Evolutionary conservation across 148 eudicot genomes (phyloP).

Genomic region (Salicornia ramosissima): DNA sequence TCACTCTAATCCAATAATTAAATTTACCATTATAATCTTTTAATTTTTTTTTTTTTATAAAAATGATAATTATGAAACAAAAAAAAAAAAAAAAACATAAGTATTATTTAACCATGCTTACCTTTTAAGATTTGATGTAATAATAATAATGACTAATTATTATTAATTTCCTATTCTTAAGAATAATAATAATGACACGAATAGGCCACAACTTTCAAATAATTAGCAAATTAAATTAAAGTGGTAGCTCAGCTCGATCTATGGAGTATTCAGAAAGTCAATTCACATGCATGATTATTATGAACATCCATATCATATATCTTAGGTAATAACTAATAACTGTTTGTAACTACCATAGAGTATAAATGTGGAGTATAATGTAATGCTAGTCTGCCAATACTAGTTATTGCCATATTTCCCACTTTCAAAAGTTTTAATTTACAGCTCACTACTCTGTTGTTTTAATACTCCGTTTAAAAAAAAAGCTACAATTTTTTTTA

Average conservation of each 20-base stretch:
- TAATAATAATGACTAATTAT: conserved; percentile 2
- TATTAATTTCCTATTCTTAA: background rate
- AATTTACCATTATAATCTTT: background rate
- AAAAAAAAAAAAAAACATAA: background rate
- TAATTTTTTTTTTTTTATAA: too few relatives aligned
- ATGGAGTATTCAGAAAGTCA: background rate
- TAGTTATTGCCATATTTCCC: too few relatives aligned
- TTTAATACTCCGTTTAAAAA: too few relatives aligned
- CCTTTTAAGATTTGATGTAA: conserved; percentile 13
- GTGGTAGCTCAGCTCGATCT: too few relatives aligned
- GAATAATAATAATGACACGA: background rate
- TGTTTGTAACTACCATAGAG: too few relatives aligned
- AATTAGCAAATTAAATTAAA: conserved; percentile 12
- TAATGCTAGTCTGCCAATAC: too few relatives aligned
- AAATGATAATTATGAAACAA: background rate
- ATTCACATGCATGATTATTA: background rate
- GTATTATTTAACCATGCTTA: conserved; percentile 13
- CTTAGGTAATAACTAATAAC: too few relatives aligned
- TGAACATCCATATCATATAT: too few relatives aligned
- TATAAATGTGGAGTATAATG: too few relatives aligned
- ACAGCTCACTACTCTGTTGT: too few relatives aligned
- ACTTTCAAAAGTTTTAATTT: too few relatives aligned
- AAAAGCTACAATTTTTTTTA: too few relatives aligned
- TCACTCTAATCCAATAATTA: background rate
- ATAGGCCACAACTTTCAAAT: background rate